Conservation (phyloP, 2,329 filamentous ascomycete genomes). For the Thelonectria discophora region DNA sequence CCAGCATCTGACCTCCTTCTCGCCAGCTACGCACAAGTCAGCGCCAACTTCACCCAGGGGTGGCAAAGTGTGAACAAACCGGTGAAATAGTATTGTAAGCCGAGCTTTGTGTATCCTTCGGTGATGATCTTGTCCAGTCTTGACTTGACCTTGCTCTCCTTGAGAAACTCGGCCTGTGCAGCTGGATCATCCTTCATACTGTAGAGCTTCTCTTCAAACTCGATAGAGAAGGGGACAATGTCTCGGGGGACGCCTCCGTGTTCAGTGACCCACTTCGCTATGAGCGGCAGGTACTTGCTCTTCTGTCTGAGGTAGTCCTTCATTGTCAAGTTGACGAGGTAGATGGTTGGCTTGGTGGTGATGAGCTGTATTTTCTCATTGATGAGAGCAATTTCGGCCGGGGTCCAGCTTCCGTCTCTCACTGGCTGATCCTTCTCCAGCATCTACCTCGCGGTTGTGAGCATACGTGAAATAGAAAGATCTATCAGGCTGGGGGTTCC, state of each 20-base stretch:
- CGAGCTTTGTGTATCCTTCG: conserved; percentile 55
- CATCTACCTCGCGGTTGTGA: conserved; percentile 39
- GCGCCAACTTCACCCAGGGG: not conserved
- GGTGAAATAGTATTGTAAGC: conserved; percentile 57
- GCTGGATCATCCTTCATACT: conserved; percentile 49
- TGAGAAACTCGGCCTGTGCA: conserved; percentile 48
- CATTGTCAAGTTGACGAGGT: conserved; percentile 57
- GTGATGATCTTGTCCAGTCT: conserved; percentile 54
- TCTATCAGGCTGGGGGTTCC: not conserved
- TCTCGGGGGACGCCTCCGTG: conserved; percentile 53
- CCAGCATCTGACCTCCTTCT: conserved; percentile 58
- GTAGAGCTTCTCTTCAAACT: conserved; percentile 56
- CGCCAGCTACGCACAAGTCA: conserved; percentile 45
- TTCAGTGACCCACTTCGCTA: conserved; percentile 56
- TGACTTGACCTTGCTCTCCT: conserved; percentile 54
- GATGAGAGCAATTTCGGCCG: conserved; percentile 55
- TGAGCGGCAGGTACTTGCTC: conserved; percentile 55
- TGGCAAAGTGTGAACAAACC: conserved; percentile 34
- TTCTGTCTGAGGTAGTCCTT: conserved; percentile 58
- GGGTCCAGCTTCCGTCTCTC: conserved; percentile 54
- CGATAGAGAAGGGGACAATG: conserved; percentile 55
- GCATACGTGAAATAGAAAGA: conserved; percentile 7
- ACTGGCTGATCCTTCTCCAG: conserved; percentile 53
- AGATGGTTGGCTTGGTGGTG: conserved; percentile 56
- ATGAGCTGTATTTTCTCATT: conserved; percentile 57